A percentile compares a stretch with the other conserved stretches of the same genome.
Conservation (phyloP, 1,284 basidiomycete genomes). For the Apiotrichum veenhuisii region DNA sequence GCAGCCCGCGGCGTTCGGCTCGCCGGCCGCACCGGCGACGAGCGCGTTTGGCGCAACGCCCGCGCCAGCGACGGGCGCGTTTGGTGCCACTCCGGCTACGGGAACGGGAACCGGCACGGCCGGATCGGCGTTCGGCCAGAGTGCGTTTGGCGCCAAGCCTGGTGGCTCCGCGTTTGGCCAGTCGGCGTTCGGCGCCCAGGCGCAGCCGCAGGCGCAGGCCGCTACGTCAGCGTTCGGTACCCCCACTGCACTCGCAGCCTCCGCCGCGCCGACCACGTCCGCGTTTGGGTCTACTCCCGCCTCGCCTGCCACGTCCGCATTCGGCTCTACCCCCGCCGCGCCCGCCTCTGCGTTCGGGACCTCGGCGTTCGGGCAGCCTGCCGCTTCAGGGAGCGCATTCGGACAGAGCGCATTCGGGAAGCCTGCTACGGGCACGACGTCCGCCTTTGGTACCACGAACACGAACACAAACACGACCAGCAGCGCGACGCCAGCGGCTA, state of each 20-base stretch:
- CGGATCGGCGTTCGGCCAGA: constrained; percentile 6
- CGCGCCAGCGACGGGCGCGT: no score
- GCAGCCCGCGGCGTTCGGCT: neutral
- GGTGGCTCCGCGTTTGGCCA: constrained; percentile 21
- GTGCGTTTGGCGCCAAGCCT: constrained; percentile 12
- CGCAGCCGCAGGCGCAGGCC: constrained; percentile 11
- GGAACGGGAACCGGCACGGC: neutral
- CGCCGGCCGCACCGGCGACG: neutral
- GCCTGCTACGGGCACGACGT: constrained; percentile 2
- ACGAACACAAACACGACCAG: neutral
- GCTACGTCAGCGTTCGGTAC: constrained; percentile 14
- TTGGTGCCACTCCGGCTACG: constrained; percentile 1
- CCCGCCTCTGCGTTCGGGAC: constrained; percentile 3
- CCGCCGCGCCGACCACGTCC: constrained; percentile 7
- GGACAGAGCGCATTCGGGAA: constrained; percentile 42
- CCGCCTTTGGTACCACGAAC: constrained; percentile 7
- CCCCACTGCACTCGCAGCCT: neutral
- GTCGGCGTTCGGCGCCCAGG: constrained; percentile 11
- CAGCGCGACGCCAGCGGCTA: neutral
- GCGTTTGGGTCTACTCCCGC: constrained; percentile 24
- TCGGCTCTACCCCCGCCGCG: neutral
- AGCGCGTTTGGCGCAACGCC: neutral
- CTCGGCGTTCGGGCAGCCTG: constrained; percentile 10
- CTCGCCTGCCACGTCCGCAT: no score
- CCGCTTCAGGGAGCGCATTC: constrained; percentile 34